Conservation (phyloP, 106 monocot genomes). For the Chionographis japonica region DNA sequence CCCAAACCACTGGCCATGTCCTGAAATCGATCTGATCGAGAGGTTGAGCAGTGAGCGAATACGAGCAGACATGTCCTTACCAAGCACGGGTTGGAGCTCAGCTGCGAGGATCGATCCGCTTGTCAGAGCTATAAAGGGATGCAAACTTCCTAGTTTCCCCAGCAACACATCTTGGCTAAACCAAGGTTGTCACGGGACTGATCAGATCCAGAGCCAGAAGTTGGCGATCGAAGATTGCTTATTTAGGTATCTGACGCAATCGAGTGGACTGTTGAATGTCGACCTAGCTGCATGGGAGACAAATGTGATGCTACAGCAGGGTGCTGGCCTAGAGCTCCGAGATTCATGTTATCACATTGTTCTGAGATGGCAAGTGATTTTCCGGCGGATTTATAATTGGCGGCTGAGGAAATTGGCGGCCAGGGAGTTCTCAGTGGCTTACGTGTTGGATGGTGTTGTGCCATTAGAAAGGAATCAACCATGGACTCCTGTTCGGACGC, state of each 20-base stretch:
- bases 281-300: conserved; percentile 52
- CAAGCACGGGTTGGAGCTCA: conserved; percentile 54
- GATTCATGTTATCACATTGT: conserved; percentile 41
- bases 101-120: conserved; percentile 33
- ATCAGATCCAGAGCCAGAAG: conserved; percentile 39
- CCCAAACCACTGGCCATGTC: conserved; percentile 67
- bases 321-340: conserved; percentile 39
- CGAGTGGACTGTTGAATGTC: conserved; percentile 18
- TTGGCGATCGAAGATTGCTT: conserved; percentile 48
- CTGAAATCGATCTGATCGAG: conserved; percentile 62
- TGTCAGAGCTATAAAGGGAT: conserved; percentile 29
- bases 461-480: background rate
- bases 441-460: conserved; percentile 22
- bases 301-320: conserved; percentile 55
- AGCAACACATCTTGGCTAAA: conserved; percentile 40
- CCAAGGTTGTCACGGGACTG: conserved; percentile 32
- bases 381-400: conserved; percentile 73
- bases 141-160: conserved; percentile 59
- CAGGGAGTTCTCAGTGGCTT: conserved; percentile 26
- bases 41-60: conserved; percentile 29
- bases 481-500: conserved; percentile 3
- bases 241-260: conserved; percentile 31
- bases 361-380: conserved; percentile 64
- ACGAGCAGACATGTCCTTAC: conserved; percentile 34
- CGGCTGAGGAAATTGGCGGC: conserved; percentile 35